A percentile compares a stretch with the other conserved stretches of the same genome.
Conservation (phyloP, 345 rosid genomes). For the Zanthoxylum bungeanum region DNA sequence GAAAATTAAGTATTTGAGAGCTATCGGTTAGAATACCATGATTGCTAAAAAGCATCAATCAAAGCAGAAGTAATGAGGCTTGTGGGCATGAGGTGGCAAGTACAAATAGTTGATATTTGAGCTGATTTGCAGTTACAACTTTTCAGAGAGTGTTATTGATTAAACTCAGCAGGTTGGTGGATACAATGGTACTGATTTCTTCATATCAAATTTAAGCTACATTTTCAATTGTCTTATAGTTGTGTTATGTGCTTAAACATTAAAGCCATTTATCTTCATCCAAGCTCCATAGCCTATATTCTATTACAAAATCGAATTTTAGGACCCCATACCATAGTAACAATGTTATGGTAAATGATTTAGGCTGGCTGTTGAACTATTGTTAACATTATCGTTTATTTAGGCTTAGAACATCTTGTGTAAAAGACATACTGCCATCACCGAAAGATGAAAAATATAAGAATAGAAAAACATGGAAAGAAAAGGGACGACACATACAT, state of each 20-base stretch:
- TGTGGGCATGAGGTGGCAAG: conserved; percentile 27
- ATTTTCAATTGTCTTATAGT: background rate
- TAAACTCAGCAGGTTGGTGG: too few species aligned
- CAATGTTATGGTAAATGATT: background rate
- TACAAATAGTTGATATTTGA: conserved; percentile 24
- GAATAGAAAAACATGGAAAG: background rate
- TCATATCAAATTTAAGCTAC: background rate
- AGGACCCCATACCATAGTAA: background rate
- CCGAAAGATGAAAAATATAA: background rate
- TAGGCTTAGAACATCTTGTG: background rate
- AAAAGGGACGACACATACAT: background rate
- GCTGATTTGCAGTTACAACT: conserved; percentile 19
- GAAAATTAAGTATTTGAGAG: conserved; percentile 28
- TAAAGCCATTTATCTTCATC: background rate
- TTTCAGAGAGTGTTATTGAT: too few species aligned
- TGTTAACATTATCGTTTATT: background rate
- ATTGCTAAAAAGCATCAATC: conserved; percentile 35
- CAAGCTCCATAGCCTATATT: background rate
- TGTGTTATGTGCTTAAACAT: background rate
- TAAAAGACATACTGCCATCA: background rate
- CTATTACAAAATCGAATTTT: background rate
- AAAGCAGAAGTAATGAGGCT: conserved; percentile 36
- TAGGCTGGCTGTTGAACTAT: background rate
- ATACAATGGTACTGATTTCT: too few species aligned
- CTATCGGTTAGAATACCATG: conserved; percentile 27